Evolutionary conservation across 2,329 filamentous ascomycete genomes (phyloP).

Genomic region (Fusarium luffae): DNA sequence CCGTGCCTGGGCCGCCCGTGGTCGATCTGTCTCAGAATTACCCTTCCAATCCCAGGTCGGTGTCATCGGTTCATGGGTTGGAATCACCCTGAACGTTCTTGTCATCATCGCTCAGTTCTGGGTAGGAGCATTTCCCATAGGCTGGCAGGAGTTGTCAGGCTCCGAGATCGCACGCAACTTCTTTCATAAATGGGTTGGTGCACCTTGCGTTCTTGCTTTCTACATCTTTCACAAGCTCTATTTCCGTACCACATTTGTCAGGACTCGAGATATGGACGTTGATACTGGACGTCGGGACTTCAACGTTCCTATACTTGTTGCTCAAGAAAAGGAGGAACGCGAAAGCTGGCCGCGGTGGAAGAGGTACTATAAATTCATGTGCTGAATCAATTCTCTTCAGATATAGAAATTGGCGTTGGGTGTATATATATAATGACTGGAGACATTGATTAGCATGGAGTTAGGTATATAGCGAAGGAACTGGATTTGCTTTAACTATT

Average conservation of each 20-base stretch:
- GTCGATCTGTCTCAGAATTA: conserved; percentile 78
- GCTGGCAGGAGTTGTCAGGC: conserved; percentile 59
- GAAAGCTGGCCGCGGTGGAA: conserved; percentile 81
- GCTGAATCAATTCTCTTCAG: conserved; percentile 54
- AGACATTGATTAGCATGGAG: conserved; percentile 32
- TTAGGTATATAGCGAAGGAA: conserved; percentile 13
- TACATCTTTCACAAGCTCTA: conserved; percentile 82
- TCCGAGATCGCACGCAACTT: conserved; percentile 69
- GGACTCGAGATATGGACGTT: conserved; percentile 82
- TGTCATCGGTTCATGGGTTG: conserved; percentile 81
- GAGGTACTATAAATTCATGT: conserved; percentile 77
- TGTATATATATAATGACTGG: conserved; percentile 15
- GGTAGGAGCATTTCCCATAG: conserved; percentile 82
- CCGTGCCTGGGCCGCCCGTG: conserved; percentile 76
- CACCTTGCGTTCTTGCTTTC: conserved; percentile 73
- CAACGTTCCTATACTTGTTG: conserved; percentile 80
- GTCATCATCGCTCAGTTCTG: conserved; percentile 89
- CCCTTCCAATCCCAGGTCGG: conserved; percentile 86
- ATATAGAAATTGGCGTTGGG: background rate
- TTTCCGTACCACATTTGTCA: conserved; percentile 75
- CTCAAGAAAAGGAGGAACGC: conserved; percentile 82
- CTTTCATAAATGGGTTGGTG: conserved; percentile 78
- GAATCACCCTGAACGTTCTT: conserved; percentile 78
- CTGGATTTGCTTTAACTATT: background rate
- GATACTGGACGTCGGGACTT: conserved; percentile 87